Percentiles rank a stretch among this genome's conserved stretches.
These are phyloP conservation scores for Oemleria cerasiformis DNA, from an alignment of 306 rosid genomes.

Conservation along the genomic window DNA sequence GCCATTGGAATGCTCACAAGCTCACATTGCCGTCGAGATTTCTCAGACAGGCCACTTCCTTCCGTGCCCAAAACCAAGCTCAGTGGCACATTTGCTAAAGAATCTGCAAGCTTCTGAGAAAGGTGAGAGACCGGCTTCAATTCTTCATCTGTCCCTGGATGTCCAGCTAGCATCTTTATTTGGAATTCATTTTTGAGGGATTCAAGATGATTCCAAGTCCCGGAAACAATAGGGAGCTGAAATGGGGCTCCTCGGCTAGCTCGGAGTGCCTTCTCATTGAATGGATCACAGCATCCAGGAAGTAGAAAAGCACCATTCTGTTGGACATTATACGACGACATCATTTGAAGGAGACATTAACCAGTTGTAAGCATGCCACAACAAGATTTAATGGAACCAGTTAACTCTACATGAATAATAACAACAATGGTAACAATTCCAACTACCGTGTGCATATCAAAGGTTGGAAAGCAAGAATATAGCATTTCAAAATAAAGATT, in stretches of 20 bases:
- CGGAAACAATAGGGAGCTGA: conserved; percentile 83
- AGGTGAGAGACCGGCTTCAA: conserved; percentile 43
- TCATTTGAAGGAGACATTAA: background rate
- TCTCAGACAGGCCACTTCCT: conserved; percentile 82
- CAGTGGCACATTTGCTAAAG: conserved; percentile 45
- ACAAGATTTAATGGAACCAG: background rate
- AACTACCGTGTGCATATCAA: background rate
- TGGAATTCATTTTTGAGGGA: conserved; percentile 44
- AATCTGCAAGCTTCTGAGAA: conserved; percentile 51
- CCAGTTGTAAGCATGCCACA: background rate
- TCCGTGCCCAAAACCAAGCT: conserved; percentile 90
- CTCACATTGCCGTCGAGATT: conserved; percentile 52
- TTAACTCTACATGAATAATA: background rate
- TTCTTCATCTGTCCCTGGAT: conserved; percentile 50
- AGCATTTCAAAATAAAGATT: background rate
- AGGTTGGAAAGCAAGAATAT: background rate
- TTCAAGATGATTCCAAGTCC: conserved; percentile 67
- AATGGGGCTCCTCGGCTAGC: conserved; percentile 95
- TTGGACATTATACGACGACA: conserved; percentile 8
- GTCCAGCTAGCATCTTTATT: conserved; percentile 78
- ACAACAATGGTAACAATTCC: no score
- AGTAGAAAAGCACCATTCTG: conserved; percentile 87
- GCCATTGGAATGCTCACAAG: conserved; percentile 94
- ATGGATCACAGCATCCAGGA: conserved; percentile 95
- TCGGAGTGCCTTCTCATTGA: conserved; percentile 89